These are phyloP conservation scores for Phytophthora pistaciae DNA, from an alignment of 352 stramenopile genomes.

Conservation along the genomic window DNA sequence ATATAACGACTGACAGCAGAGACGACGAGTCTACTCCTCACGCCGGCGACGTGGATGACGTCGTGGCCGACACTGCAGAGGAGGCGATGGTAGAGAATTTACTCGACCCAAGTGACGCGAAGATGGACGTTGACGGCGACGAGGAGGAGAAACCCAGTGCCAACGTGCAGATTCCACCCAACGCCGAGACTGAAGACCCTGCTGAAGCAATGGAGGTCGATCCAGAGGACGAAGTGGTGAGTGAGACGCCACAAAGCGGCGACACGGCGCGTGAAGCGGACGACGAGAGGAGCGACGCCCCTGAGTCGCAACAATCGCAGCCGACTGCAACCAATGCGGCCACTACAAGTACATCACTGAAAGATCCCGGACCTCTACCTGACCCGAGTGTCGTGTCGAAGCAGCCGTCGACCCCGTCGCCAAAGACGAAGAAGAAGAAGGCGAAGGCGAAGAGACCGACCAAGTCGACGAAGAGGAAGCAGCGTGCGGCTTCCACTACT, in stretches of 20 bases:
- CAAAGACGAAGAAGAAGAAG: neutral
- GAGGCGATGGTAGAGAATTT: neutral
- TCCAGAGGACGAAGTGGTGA: neutral
- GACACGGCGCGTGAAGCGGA: neutral
- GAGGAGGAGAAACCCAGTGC: neutral
- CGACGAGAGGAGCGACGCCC: neutral
- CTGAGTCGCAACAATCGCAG: neutral
- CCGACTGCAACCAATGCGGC: neutral
- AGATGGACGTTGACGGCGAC: neutral
- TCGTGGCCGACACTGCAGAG: neutral
- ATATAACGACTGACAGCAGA: neutral
- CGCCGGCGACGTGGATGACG: neutral
- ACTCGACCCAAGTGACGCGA: neutral
- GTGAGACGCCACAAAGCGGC: neutral
- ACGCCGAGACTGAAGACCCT: neutral
- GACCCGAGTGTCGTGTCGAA: neutral
- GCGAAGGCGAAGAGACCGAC: neutral
- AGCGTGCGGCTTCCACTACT: neutral
- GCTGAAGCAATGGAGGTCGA: conserved; percentile 3
- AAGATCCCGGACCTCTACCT: neutral
- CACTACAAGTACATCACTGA: neutral
- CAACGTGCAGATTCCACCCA: neutral
- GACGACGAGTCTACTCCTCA: neutral
- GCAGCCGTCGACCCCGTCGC: neutral
- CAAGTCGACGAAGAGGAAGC: conserved; percentile 10